phyloP scores from a whole-genome alignment of 225 moss, liverwort and hornwort species.

The Pseudisothecium myosuroides region DNA sequence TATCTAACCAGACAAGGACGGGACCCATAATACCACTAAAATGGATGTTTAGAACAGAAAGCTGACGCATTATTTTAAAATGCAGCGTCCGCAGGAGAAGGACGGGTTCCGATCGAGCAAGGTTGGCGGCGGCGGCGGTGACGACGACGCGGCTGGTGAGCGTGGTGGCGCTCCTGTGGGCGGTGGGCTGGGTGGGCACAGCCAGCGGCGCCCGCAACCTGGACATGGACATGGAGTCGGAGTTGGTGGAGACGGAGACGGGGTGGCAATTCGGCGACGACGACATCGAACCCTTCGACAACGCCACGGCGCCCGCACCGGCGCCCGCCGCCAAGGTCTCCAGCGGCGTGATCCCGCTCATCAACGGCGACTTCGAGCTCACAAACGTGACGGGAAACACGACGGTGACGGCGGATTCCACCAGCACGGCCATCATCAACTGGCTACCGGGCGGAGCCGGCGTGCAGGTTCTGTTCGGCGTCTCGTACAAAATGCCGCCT shows the following conservation, averaged over 20 bases:
- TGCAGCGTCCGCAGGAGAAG: background rate
- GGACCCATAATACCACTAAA: background rate
- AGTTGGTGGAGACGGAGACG: conserved; percentile 2
- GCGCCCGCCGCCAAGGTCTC: background rate
- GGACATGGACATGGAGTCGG: background rate
- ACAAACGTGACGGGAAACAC: background rate
- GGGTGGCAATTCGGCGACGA: conserved; percentile 9
- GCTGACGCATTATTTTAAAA: background rate
- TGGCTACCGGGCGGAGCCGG: conserved; percentile 8
- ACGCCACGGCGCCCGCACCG: background rate
- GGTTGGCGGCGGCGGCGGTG: background rate
- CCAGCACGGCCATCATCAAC: conserved; percentile 3
- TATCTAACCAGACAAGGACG: background rate
- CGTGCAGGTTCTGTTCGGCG: conserved; percentile 15
- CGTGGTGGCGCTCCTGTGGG: conserved; percentile 14
- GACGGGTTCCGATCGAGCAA: background rate
- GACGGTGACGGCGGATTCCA: background rate
- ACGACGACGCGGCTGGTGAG: background rate
- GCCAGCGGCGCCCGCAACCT: background rate
- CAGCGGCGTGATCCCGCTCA: background rate
- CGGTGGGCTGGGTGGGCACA: conserved; percentile 3
- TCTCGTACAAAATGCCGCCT: background rate
- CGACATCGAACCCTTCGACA: background rate
- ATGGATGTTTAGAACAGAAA: background rate
- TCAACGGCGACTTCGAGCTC: conserved; percentile 13